Evolutionary conservation across 805 yeast genomes (phyloP), one percentile per base, ranked within the genome.

Genomic region (Saccharomycopsis sp.): DNA sequence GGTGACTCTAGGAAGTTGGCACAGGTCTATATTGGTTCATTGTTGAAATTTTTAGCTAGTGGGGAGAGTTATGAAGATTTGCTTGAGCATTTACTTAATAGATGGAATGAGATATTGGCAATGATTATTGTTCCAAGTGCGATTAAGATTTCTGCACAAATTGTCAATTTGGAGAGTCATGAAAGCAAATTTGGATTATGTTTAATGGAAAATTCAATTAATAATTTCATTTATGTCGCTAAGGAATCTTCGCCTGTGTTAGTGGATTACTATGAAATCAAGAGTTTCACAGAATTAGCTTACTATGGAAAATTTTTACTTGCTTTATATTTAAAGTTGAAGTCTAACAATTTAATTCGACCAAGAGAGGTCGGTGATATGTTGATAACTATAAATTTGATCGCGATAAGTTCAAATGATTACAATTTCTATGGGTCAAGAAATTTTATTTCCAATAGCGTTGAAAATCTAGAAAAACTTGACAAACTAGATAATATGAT

Each of bases 261-360:
- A 20, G 19, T 9, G 20, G 9, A 8, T 31, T 31, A 14, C 17
- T 31, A 9, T 21, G 17, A 19, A 23, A 43, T 43, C 14, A 20
- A 16, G 13, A 31, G 33, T n/a, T 27, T 39, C 19, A 32, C 11
- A 4, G 23, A 43, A 22, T 35, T 47, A 2, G 16, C 39, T 21
- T n/a, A 17, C 8, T 47, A 34, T 33, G 23, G 33, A 11, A 35
- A 43, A 17, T 43, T 47, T 24, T 19, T 43, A 24, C 24, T 22
- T 8, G 31, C 17, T 3, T 36, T 45, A 11, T 4, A 17, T 7
- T 4, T 3, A 6, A 35, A 16, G 17, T 27, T 29, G 8, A 23
- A 29, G n/a, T 11, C 4, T 14, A 24, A 38, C 5, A 14, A 5
- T n/a, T 32, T 16, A 5, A 11, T 41, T 4, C n/a, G 13, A 4